Evolutionary conservation across 2,329 filamentous ascomycete species (phyloP), one percentile per base, ranked within the genome.

Genomic region (Venturia nashicola): DNA sequence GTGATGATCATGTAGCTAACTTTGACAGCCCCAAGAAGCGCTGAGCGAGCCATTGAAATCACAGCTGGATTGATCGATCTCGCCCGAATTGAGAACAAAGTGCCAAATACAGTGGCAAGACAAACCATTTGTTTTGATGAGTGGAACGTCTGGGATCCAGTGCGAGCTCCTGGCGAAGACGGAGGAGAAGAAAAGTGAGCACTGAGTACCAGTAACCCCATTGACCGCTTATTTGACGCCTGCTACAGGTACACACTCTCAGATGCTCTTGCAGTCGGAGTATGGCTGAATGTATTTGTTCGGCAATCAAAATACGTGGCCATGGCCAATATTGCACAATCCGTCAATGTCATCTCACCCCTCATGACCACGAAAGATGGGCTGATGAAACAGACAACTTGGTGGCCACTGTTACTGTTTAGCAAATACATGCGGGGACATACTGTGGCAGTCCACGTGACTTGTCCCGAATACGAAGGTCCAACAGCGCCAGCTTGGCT

Each of bases 91-190:
- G 86, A 90, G 72, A 87, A 88, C 72, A 76, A 78, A 48, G 80
- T 87, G 0, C 81, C 86, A 0, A 75, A 80, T 0, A 76, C 78
- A 0, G 82, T 86, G n/a, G 82, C 83, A 4, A 77, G 82, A 3
- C 86, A 84, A 59, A 87, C 81, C 61, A 90, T 92, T 72, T 91
- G 88, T 78, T 91, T 91, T 71, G 89, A 92, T 71, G 88, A 91
- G 74, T 91, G 89, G 89, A 92, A 91, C 72, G 88, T 91, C 9
- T 92, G 88, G 88, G 87, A 90, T 69, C 86, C 87, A 0, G 78
- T 80, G 62, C 83, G 88, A 9, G 88, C 88, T 0, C 86, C 86
- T 0, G 89, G 89, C 18, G 84, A 88, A 69, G 73, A 82, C 66
- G 89, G 89, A 18, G 89, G 86, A 6, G 88, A 91, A 74, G 88